Conservation (phyloP, 2,329 filamentous ascomycete species). For the Fusarium sp. region DNA sequence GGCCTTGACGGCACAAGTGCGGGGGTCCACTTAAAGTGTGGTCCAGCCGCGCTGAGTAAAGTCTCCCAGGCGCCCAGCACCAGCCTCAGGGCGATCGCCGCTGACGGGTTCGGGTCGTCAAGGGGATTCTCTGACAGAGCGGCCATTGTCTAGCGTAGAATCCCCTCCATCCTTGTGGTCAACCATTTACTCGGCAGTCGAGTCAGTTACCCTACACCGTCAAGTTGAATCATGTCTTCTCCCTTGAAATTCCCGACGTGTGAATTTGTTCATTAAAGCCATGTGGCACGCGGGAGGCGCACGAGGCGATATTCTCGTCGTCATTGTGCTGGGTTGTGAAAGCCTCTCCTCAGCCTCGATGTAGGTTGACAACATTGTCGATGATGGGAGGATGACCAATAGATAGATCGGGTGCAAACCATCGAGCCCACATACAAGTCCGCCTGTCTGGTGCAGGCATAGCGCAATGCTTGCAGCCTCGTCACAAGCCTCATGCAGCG, state of each 20-base stretch:
- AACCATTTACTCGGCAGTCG: background rate
- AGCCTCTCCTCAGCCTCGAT: background rate
- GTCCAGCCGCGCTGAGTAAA: constrained; percentile 19
- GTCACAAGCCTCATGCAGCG: background rate
- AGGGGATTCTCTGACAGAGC: background rate
- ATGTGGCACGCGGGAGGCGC: background rate
- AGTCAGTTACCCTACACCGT: background rate
- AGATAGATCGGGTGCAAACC: background rate
- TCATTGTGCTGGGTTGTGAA: background rate
- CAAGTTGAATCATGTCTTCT: background rate
- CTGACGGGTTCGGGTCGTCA: background rate
- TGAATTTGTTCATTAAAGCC: background rate
- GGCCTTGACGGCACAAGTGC: constrained; percentile 10
- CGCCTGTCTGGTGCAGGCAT: background rate
- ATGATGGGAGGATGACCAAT: background rate
- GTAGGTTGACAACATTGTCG: background rate
- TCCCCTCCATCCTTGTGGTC: background rate
- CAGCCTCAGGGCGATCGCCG: constrained; percentile 37
- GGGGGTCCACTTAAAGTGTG: constrained; percentile 26
- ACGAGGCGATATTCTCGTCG: background rate
- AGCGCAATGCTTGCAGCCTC: background rate
- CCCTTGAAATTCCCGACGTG: background rate
- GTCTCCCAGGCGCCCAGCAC: constrained; percentile 12
- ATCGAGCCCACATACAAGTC: background rate
- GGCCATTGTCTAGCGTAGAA: background rate